Percentiles rank a stretch among this genome's conserved stretches.
Conservation (phyloP, 345 rosid genomes). For the Eucalyptus camaldulensis region DNA sequence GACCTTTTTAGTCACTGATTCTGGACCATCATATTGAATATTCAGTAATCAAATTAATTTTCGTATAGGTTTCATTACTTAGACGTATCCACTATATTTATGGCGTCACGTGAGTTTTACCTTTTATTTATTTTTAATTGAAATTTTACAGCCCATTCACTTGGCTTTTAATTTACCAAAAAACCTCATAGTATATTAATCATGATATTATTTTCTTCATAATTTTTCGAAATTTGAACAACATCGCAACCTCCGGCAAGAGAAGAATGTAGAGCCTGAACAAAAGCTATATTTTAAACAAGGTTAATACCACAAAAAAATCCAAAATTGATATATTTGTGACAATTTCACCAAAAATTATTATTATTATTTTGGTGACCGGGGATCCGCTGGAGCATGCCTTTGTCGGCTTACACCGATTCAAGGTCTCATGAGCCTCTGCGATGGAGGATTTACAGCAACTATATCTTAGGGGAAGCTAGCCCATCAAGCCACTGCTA, state of each 20-base stretch:
- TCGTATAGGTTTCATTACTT: background rate
- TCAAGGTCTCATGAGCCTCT: fast-evolving
- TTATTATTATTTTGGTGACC: too few relatives aligned
- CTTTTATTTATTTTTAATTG: background rate
- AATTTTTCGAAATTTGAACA: background rate
- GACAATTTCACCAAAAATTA: too few relatives aligned
- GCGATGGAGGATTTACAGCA: fast-evolving
- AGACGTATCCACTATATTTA: background rate
- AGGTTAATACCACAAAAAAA: background rate
- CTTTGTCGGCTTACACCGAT: too few relatives aligned
- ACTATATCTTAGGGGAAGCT: fast-evolving
- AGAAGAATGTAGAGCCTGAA: background rate
- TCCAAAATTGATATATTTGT: too few relatives aligned
- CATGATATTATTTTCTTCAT: background rate
- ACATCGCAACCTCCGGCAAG: background rate
- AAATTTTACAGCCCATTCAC: background rate
- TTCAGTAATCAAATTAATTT: background rate
- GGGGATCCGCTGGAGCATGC: fast-evolving
- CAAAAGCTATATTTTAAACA: background rate
- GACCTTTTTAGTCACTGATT: background rate
- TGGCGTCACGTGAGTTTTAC: background rate
- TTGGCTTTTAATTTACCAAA: background rate
- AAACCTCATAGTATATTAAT: background rate
- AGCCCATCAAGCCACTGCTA: fast-evolving
- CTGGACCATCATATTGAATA: background rate